Conservation (phyloP, 257 asterid species). For the Solanum chiquidenum region DNA sequence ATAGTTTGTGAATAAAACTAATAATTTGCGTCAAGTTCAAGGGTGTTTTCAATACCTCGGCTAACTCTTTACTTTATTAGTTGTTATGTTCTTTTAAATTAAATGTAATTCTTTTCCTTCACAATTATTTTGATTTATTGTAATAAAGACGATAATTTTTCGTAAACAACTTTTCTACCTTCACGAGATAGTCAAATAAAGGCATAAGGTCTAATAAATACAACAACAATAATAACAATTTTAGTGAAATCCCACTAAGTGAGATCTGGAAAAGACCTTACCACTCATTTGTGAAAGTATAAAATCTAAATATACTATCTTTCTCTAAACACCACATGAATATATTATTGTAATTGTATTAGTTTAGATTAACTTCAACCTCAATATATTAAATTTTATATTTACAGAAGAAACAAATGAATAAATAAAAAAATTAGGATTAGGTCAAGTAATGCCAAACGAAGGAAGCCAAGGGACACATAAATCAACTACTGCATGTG, state of each 20-base stretch:
- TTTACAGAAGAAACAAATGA: not conserved
- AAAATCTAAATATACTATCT: not conserved
- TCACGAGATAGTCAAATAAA: not conserved
- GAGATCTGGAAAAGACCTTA: fast-evolving
- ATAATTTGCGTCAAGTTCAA: fast-evolving
- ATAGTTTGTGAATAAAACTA: no score
- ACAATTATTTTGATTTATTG: not conserved
- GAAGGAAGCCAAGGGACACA: not conserved
- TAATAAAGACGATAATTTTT: not conserved
- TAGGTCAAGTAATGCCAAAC: not conserved
- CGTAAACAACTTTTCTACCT: no score
- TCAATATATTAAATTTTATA: not conserved
- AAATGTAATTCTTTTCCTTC: no score
- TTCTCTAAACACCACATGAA: not conserved
- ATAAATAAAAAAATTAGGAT: not conserved
- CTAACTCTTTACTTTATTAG: no score
- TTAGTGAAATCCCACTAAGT: no score
- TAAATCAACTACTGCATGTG: not conserved
- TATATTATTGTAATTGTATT: not conserved
- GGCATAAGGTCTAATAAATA: no score
- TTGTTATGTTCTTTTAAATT: no score
- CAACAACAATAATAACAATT: no score
- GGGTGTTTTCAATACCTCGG: no score
- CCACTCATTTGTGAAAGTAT: no score
- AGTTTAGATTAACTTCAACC: not conserved